Evolutionary conservation across 1,284 basidiomycete genomes (phyloP), one percentile per base, ranked within the genome.

Genomic region (Ganoderma resinaceum): DNA sequence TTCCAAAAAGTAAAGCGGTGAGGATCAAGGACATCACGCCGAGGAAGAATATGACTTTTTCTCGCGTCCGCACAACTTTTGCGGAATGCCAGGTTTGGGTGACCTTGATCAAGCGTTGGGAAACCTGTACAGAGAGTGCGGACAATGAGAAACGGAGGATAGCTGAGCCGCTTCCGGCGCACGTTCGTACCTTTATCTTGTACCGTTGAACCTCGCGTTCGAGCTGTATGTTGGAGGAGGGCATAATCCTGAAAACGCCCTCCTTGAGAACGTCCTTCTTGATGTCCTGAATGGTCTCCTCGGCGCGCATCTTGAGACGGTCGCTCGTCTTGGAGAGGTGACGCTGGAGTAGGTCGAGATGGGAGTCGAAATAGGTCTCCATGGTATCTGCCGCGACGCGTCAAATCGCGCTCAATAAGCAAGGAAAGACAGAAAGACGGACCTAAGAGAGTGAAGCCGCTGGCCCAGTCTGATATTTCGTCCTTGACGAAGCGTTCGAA

Each of bases 11-110:
- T 29, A 98, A 85, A 8, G 95, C 91, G 20, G 94, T 92, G 74
- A 91, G 85, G 20, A 96, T 84, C n/a, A 98, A 79, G 23, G 91
- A 91, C 89, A 95, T 93, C 49, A 98, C 96, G 35, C 95, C 94
- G 72, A 95, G 87, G 81, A 97, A 94, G 83, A 98, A 98, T 0
- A 93, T 93, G 69, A 94, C 84, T 80, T 97, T 97, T 75, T 96
- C 95, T 64, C 93, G 87, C n/a, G 94, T 96, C 35, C 95, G 87
- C 38, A 98, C 91, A 43, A 96, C 93, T 78, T 97, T 96, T 1
- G 95, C 92, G 37, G 95, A 95, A 74, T 95, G 90, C 96, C 96
- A 94, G 52, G 92, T 90, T 14, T 87, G 84, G 35, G 90, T 83
- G 16, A 98, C 82, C 0, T 82, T 84, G 35, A 91, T 86, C 82